Evolutionary conservation across 148 eudicot genomes (phyloP), one percentile per base, ranked within the genome.

Genomic region (Drosera capensis): DNA sequence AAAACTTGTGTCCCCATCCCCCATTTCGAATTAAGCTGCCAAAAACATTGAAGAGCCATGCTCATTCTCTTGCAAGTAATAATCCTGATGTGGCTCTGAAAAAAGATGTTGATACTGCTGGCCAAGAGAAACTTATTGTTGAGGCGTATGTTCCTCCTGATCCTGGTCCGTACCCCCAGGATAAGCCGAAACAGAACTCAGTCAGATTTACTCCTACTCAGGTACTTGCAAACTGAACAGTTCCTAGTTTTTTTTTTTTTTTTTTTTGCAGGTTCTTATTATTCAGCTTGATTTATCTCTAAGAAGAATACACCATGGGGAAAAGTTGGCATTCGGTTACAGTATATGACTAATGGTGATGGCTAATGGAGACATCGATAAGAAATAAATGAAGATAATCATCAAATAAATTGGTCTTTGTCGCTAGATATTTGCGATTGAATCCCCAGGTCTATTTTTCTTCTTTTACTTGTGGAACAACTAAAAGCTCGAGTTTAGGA

Each of bases 121-220:
- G 53, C 52, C 78, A 61, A 62, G 79, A 75, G 49, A 54, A 73
- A 40, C 95, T 90, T 50, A 57, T 78, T 55, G 85, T 85, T 31
- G 93, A 90, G 72, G 67, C 95, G 39, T 90, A 90, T 69, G 55
- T 84, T 29, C 97, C 97, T 67, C 87, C 95, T 59, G 78, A 90
- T 59, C 97, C 85, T 31, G 97, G 97, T 56, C 97, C 97, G 58
- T 90, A 90, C 68, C 97, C 97, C 37, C 95, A 84, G 51, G 97
- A 90, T 67, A 92, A 80, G 63, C 97, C 95, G 15, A 90, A 90
- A 45, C 88, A 78, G 69, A 90, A 90, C 44, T 67, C 82, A 41
- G 97, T 90, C 54, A 71, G 78, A 73, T 90, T 90, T 74, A 90
- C 97, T 29, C 68, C 85, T 1, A 90, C 82, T 21, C 97, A 90